phyloP scores from a whole-genome alignment of 495 filamentous ascomycete species.

The Opeltia flavorubescens region DNA sequence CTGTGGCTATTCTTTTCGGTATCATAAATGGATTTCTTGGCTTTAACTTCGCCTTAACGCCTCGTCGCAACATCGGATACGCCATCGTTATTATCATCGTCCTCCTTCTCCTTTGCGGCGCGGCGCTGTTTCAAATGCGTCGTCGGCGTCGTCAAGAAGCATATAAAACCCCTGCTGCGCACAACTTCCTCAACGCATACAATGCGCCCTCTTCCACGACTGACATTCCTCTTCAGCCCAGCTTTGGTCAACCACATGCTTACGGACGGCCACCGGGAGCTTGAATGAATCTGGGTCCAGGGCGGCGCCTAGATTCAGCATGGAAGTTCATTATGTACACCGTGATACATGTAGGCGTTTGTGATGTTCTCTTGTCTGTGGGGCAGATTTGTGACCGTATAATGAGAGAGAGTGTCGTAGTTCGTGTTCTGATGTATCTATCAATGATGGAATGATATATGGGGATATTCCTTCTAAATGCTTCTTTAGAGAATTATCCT shows the following conservation, averaged over 20 bases:
- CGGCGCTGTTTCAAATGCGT: not conserved
- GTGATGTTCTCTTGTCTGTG: not conserved
- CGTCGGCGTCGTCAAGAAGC: constrained; percentile 1
- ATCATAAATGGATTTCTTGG: constrained; percentile 29
- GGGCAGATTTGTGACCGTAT: not conserved
- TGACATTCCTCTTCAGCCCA: constrained; percentile 1
- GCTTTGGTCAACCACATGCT: not conserved
- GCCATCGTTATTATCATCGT: constrained; percentile 1
- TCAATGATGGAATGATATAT: no score
- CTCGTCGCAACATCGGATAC: constrained; percentile 1
- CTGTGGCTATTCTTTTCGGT: constrained; percentile 33
- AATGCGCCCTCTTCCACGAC: not conserved
- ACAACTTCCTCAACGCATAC: constrained; percentile 3
- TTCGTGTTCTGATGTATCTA: no score
- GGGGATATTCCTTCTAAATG: no score
- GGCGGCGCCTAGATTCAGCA: no score
- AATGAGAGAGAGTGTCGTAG: no score
- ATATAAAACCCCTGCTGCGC: not conserved
- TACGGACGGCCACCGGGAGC: not conserved
- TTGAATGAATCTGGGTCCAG: not conserved
- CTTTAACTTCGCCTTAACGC: constrained; percentile 1
- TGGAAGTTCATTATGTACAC: no score
- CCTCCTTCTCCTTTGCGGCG: not conserved
- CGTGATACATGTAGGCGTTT: no score
- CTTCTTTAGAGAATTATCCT: no score